Percentiles rank a stretch among this genome's conserved stretches.
Evolutionary conservation across 305 asterid genomes (phyloP).

Genomic region (Nicotiana rustica): DNA sequence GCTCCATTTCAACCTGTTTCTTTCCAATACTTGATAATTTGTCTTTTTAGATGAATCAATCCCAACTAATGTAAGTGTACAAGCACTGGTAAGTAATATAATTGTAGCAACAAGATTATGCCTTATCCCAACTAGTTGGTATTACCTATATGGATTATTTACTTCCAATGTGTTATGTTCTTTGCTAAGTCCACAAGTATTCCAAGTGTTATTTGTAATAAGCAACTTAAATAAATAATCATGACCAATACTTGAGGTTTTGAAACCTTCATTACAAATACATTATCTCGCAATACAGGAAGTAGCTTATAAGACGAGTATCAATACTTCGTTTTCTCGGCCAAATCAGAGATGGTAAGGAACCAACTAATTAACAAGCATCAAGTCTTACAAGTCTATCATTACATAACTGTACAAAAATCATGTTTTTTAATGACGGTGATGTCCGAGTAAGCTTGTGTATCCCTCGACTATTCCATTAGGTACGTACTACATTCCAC

Average conservation of each 20-base stretch:
- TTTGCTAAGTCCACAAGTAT: neutral
- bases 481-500: too few relatives aligned
- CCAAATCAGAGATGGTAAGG: neutral
- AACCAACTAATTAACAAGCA: conserved; percentile 7
- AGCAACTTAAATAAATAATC: conserved; percentile 7
- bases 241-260: neutral
- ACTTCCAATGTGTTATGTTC: neutral
- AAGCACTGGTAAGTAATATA: neutral
- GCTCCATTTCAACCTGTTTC: conserved; percentile 13
- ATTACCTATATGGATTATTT: neutral
- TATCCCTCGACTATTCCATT: neutral
- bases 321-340: neutral
- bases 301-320: neutral
- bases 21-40: neutral
- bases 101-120: neutral
- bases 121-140: conserved; percentile 16
- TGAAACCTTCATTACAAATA: too few relatives aligned
- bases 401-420: neutral
- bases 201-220: neutral
- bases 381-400: conserved; percentile 13
- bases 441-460: neutral
- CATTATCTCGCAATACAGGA: neutral
- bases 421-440: neutral
- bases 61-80: conserved; percentile 23
- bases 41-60: neutral